Base-by-base conservation (phyloP, 2,329 filamentous ascomycete genomes). In the Epicoccum nigrum region DNA sequence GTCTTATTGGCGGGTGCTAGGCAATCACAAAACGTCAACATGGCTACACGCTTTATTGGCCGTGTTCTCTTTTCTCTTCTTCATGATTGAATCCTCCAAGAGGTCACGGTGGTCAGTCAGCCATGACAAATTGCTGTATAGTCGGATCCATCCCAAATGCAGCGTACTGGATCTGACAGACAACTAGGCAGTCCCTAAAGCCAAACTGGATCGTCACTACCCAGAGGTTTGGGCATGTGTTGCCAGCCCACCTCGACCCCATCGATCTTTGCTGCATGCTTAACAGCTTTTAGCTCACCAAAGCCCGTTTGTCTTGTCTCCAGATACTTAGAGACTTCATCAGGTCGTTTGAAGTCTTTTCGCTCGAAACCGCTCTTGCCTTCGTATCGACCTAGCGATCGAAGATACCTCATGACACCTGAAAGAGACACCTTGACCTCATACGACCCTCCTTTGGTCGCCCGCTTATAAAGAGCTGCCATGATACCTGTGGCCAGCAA, bases 381-480 rank as follows among this genome's bases (percentile, higher is more conserved):
- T 4, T 72, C 65, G 54, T 77, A 79, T 50, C 81, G 82, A 0
- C 83, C 82, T 12, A 86, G 59, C 23, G 79, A 82, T 21, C 80
- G 72, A 30, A 85, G 62, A 62, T 84, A 85, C 58, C 79, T 82
- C 79, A 80, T 81, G 2, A 77, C 74, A 1, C 79, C 82, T 0
- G 81, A 82, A 2, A 86, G 71, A 7, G 80, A 83, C 1, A 84
- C 81, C 21, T 81, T 72, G 0, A 85, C 78, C n/a, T 75, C 63
- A 64, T 79, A 85, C 0, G 76, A 73, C 0, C 79, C 78, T 1
- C 79, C 80, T 15, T 75, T 70, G 0, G 56, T 68, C 0, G 74
- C 74, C 12, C 77, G 74, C 41, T 74, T 75, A 51, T 82, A 80
- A 4, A 85, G 34, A 0, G 82, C 81, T 0, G 81, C 77, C 19